These are phyloP conservation scores for Acorus calamus DNA, from an alignment of 106 monocot species.

Conservation along the genomic window DNA sequence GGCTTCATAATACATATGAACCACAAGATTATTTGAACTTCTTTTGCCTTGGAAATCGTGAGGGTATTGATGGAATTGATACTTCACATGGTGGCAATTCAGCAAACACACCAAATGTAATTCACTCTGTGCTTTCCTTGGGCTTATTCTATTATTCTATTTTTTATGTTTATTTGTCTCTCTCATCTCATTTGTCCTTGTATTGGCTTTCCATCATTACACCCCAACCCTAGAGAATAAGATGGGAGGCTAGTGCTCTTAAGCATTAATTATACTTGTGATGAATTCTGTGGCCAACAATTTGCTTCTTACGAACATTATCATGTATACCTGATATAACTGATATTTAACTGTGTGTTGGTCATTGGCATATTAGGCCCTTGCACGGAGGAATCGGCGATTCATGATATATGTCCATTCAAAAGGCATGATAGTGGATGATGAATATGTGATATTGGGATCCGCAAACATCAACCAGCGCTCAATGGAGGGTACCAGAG, in stretches of 20 bases:
- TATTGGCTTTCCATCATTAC: neutral
- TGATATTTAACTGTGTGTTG: too few relatives aligned
- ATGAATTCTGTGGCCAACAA: too few relatives aligned
- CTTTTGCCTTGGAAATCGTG: slow-evolving; percentile 95
- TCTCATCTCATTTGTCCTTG: neutral
- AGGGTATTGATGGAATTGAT: slow-evolving; percentile 28
- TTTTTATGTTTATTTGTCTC: neutral
- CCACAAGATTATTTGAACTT: slow-evolving; percentile 95
- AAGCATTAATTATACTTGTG: too few relatives aligned
- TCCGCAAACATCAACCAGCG: slow-evolving; percentile 97
- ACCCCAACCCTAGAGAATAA: too few relatives aligned
- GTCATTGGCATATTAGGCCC: slow-evolving; percentile 26
- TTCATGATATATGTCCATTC: slow-evolving; percentile 99
- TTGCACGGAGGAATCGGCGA: slow-evolving; percentile 58
- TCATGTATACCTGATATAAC: neutral
- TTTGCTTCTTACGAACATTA: neutral
- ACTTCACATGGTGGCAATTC: slow-evolving; percentile 9
- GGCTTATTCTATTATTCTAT: neutral
- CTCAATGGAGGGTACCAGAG: slow-evolving; percentile 90
- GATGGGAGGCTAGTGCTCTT: too few relatives aligned
- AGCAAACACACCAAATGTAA: slow-evolving; percentile 51
- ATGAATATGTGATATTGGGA: slow-evolving; percentile 88
- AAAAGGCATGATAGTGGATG: slow-evolving; percentile 98
- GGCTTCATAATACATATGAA: slow-evolving; percentile 50
- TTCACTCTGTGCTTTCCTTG: neutral